Percentiles rank a stretch among this genome's conserved stretches.
Conservation (phyloP, 129 eudicot species). For the Cynara cardunculus region DNA sequence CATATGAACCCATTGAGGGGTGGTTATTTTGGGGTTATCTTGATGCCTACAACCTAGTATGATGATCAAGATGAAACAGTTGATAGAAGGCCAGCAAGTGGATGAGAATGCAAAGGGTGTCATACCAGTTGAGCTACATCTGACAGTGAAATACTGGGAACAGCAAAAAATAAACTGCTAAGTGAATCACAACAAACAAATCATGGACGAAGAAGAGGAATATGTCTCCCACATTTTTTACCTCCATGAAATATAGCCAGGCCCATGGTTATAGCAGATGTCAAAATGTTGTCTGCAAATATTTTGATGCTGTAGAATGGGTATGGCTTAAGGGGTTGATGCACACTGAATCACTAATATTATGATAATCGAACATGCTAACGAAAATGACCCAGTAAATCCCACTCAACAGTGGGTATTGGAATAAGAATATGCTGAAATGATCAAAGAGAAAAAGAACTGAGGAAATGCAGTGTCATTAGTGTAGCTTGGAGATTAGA, state of each 20-base stretch:
- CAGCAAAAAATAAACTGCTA: not conserved
- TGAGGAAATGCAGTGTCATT: not conserved
- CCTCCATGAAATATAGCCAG: not conserved
- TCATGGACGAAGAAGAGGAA: not conserved
- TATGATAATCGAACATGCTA: not conserved
- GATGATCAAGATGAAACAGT: not conserved
- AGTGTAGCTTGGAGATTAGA: not conserved
- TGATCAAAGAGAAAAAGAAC: not conserved
- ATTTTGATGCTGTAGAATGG: not conserved
- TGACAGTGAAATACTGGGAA: not conserved
- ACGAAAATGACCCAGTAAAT: not conserved
- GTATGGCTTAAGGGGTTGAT: not conserved
- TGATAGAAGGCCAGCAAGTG: not conserved
- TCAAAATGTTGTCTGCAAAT: not conserved
- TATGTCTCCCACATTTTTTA: not conserved
- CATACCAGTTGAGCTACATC: not conserved
- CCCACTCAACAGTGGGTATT: not conserved
- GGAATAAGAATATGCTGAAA: not conserved
- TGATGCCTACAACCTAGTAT: not conserved
- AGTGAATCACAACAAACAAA: not conserved
- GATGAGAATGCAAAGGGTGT: not conserved
- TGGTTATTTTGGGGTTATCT: conserved; percentile 1
- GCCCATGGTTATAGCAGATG: not conserved
- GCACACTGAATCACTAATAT: not conserved
- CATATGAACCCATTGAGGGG: conserved; percentile 5